Evolutionary conservation across 345 rosid species (phyloP).

Genomic region (Xanthoceras sorbifolium): DNA sequence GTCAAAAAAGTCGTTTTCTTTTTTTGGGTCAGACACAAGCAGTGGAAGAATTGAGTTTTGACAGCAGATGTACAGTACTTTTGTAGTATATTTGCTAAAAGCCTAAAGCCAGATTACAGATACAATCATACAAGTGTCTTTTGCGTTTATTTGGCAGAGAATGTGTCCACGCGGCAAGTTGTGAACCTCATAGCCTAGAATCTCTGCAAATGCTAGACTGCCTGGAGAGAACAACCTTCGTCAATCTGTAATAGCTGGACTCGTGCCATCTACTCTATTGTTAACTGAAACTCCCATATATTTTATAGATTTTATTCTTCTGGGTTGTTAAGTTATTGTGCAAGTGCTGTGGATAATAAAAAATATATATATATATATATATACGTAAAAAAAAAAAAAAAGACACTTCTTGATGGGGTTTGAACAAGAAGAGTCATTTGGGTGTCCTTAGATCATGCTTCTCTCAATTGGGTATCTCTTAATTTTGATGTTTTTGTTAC

Average conservation of each 20-base stretch:
- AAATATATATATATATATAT: no score
- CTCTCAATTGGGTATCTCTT: constrained; percentile 22
- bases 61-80: neutral
- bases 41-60: neutral
- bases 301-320: neutral
- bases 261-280: neutral
- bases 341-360: neutral
- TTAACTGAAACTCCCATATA: neutral
- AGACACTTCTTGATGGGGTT: constrained; percentile 28
- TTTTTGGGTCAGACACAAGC: neutral
- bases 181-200: constrained; percentile 45
- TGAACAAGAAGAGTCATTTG: constrained; percentile 36
- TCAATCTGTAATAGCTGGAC: constrained; percentile 19
- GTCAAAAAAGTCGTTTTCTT: neutral
- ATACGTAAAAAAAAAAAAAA: no score
- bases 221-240: neutral
- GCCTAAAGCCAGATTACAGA: neutral
- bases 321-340: neutral
- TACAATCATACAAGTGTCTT: neutral
- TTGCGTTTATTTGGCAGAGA: constrained; percentile 19
- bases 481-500: constrained; percentile 8
- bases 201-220: constrained; percentile 23
- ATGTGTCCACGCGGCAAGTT: constrained; percentile 48
- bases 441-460: constrained; percentile 24
- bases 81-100: constrained; percentile 1